Evolutionary conservation across 305 asterid genomes (phyloP).

Genomic region (Solanum hybrid): DNA sequence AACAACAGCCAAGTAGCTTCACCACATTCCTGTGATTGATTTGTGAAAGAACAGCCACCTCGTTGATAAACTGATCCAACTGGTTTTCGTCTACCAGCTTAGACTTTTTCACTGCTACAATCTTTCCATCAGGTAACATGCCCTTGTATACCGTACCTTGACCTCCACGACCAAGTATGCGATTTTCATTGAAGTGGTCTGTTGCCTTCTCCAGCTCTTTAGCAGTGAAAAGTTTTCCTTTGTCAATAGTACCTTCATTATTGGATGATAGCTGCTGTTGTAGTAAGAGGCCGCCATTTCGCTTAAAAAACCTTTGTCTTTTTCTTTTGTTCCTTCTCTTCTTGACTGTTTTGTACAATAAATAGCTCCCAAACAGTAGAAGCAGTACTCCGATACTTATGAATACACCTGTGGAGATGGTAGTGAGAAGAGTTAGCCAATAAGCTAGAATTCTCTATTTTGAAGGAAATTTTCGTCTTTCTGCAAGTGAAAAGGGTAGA

Average conservation of each 20-base stretch:
- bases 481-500: too few species aligned
- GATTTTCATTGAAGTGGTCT: constrained; percentile 4
- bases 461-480: too few species aligned
- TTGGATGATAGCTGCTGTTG: constrained; percentile 8
- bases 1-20: constrained; percentile 9
- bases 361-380: background rate
- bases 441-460: background rate
- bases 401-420: background rate
- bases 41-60: constrained; percentile 1
- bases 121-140: constrained; percentile 5
- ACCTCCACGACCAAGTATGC: constrained; percentile 9
- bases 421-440: background rate
- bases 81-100: background rate
- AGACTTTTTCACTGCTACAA: constrained; percentile 5
- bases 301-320: background rate
- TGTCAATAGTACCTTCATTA: background rate
- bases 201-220: constrained; percentile 8
- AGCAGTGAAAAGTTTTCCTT: background rate
- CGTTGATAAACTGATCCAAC: constrained; percentile 3
- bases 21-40: constrained; percentile 6
- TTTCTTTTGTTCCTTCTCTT: background rate
- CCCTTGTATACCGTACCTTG: constrained; percentile 7
- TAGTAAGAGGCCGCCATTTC: constrained; percentile 4
- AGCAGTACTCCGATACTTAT: background rate
- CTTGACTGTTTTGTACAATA: background rate